phyloP scores from a whole-genome alignment of 176 grass and related monocot genomes.

The Triticum turgidum region DNA sequence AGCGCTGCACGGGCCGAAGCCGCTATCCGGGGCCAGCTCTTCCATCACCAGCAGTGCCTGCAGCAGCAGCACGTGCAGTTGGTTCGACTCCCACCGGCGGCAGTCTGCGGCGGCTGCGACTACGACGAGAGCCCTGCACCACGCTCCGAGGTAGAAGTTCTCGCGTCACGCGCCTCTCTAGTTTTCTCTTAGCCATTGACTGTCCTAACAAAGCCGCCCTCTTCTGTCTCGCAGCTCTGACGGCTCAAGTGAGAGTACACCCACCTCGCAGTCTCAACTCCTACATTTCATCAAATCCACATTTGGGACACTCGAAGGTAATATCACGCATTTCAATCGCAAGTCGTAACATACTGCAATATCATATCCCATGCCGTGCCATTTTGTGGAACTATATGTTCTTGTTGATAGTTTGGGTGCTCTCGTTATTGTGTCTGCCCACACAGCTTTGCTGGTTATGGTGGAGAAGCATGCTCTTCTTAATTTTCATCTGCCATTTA shows the following conservation, averaged over 20 bases:
- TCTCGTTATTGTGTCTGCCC: not conserved
- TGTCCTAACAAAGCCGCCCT: not conserved
- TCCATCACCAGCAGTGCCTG: not conserved
- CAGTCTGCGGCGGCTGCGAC: not conserved
- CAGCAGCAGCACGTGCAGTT: not conserved
- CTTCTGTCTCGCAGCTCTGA: conserved; percentile 29
- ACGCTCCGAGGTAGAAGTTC: conserved; percentile 25
- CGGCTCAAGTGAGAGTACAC: conserved; percentile 9
- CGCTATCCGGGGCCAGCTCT: not conserved
- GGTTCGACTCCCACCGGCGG: not conserved
- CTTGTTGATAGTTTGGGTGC: not conserved
- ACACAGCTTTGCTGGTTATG: not conserved
- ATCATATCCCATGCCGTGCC: not conserved
- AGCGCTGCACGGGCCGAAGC: not conserved
- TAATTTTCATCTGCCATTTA: not conserved
- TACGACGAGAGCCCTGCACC: conserved; percentile 21
- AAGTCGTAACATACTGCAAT: not conserved
- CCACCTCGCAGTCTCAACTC: conserved; percentile 29
- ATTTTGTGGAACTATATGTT: not conserved
- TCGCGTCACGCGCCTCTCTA: not conserved
- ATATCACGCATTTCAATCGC: not conserved
- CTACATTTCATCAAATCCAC: conserved; percentile 52
- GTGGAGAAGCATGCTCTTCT: not conserved
- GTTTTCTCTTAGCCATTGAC: not conserved
- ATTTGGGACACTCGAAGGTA: conserved; percentile 48